phyloP scores from a whole-genome alignment of 805 yeast genomes.

The Kodamaea kakaduensis region DNA sequence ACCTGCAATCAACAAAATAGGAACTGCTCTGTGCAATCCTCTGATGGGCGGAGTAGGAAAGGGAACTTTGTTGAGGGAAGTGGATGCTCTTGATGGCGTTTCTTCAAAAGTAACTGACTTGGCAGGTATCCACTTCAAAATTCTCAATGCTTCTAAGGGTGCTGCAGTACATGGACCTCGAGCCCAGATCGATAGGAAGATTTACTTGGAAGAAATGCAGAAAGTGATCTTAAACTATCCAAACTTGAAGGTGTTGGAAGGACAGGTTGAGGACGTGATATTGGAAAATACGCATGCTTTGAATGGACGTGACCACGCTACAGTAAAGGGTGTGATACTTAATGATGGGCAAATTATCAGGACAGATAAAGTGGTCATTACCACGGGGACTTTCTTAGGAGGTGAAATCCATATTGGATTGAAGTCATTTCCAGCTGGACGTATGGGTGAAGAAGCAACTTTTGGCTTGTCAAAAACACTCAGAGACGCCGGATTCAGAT shows the following conservation, averaged over 20 bases:
- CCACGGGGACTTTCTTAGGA: constrained; percentile 93
- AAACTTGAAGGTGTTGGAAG: constrained; percentile 60
- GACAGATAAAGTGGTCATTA: constrained; percentile 71
- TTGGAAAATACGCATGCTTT: constrained; percentile 41
- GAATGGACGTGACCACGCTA: constrained; percentile 41
- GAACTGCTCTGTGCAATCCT: constrained; percentile 96
- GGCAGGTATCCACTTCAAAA: constrained; percentile 90
- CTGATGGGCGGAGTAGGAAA: constrained; percentile 98
- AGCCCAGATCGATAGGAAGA: constrained; percentile 87
- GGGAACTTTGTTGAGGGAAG: constrained; percentile 87
- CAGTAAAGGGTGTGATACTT: constrained; percentile 67
- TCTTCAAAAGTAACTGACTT: constrained; percentile 81
- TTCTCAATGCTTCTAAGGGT: constrained; percentile 81
- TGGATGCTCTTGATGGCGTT: constrained; percentile 95
- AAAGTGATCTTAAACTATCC: constrained; percentile 49
- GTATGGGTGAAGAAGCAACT: constrained; percentile 90
- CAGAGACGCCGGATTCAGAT: constrained; percentile 66
- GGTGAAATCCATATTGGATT: constrained; percentile 94
- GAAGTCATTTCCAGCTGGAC: constrained; percentile 77
- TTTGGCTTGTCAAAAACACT: constrained; percentile 83
- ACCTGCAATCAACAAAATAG: constrained; percentile 70
- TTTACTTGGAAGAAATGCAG: constrained; percentile 82
- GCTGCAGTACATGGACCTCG: constrained; percentile 99
- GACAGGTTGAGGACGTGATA: constrained; percentile 80
- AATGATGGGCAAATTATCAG: constrained; percentile 60